phyloP scores from a whole-genome alignment of 257 asterid genomes.

The Penstemon davidsonii region DNA sequence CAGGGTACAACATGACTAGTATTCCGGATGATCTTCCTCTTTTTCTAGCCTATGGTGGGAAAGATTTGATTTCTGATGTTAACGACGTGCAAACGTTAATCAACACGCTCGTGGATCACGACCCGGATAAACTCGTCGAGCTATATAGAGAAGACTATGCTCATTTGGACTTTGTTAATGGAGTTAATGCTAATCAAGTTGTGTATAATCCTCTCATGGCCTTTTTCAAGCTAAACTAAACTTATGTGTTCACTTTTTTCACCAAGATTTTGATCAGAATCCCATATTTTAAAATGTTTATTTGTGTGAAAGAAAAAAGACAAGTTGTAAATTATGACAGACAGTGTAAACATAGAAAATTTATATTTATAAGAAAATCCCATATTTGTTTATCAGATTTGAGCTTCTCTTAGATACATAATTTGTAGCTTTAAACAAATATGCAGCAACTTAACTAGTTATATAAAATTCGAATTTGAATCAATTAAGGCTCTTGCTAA shows the following conservation, averaged over 20 bases:
- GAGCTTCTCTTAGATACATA: no score
- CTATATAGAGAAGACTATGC: slow-evolving; percentile 48
- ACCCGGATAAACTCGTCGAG: slow-evolving; percentile 41
- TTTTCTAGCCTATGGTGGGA: slow-evolving; percentile 60
- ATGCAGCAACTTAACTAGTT: no score
- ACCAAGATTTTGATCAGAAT: slow-evolving; percentile 7
- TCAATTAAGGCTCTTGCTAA: no score
- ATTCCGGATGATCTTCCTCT: slow-evolving; percentile 57
- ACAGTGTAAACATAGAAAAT: no score
- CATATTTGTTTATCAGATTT: no score
- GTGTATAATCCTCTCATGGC: slow-evolving; percentile 59
- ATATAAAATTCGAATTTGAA: no score
- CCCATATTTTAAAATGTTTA: background rate
- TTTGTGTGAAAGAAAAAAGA: no score
- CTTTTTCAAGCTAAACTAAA: slow-evolving; percentile 37
- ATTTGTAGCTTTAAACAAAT: no score
- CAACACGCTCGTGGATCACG: slow-evolving; percentile 37
- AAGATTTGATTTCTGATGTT: slow-evolving; percentile 52
- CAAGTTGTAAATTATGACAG: no score
- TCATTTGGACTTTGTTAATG: slow-evolving; percentile 62
- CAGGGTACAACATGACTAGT: slow-evolving; percentile 44
- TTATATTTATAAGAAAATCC: no score
- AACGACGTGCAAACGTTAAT: slow-evolving; percentile 46
- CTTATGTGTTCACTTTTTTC: background rate
- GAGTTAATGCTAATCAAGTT: slow-evolving; percentile 49